phyloP scores from a whole-genome alignment of 805 yeast genomes.

The Lachancea meyersii region DNA sequence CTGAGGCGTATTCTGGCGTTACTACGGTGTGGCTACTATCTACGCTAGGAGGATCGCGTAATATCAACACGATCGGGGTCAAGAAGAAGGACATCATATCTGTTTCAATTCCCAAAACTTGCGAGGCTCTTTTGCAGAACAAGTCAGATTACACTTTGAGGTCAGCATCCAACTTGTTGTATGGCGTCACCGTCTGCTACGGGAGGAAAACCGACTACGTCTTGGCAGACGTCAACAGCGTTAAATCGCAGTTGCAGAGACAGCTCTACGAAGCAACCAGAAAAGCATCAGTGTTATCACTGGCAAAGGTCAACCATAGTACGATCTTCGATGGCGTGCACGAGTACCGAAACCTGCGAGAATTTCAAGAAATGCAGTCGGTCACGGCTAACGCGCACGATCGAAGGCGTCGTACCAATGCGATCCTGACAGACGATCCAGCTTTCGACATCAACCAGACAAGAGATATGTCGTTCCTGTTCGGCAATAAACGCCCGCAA shows the following conservation, averaged over 20 bases:
- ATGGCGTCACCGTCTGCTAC: conserved; percentile 31
- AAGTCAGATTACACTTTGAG: conserved; percentile 22
- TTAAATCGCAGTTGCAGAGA: conserved; percentile 21
- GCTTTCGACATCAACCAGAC: conserved; percentile 22
- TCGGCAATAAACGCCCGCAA: background rate
- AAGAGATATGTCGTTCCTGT: conserved; percentile 8
- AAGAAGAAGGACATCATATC: conserved; percentile 28
- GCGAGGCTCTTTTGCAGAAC: conserved; percentile 19
- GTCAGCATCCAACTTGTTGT: conserved; percentile 26
- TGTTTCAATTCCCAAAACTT: conserved; percentile 31
- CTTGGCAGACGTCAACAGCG: conserved; percentile 22
- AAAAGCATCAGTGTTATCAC: background rate
- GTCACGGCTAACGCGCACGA: background rate
- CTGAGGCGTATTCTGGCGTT: conserved; percentile 9
- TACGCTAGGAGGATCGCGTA: conserved; percentile 19
- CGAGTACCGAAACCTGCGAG: conserved; percentile 9
- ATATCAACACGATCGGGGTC: conserved; percentile 10
- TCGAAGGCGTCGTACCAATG: conserved; percentile 2
- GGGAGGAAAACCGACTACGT: conserved; percentile 29
- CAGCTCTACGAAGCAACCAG: conserved; percentile 7
- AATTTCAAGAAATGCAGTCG: conserved; percentile 6
- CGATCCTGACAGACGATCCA: conserved; percentile 26
- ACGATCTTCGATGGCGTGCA: conserved; percentile 10
- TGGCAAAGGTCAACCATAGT: background rate
- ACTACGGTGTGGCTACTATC: conserved; percentile 32